Base-by-base conservation (phyloP, 768 basidiomycete genomes). In the Tulasnella sp. region DNA sequence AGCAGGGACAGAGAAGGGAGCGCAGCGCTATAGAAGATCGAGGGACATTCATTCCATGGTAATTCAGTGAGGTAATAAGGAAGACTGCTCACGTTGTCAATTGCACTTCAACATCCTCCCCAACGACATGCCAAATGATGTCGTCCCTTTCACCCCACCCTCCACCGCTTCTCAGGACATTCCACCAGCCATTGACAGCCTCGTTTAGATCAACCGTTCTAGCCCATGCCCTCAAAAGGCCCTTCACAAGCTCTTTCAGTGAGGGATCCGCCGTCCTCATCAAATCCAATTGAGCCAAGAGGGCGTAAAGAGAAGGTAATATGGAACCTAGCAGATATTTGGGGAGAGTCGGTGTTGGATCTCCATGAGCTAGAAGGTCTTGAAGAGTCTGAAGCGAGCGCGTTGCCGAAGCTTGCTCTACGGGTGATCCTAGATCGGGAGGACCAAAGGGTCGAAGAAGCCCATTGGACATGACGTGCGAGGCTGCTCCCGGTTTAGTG, bases 201-300 rank as follows among this genome's bases (percentile, higher is more conserved):
- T 84, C 81, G 4, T 71, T 64, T 4, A 70, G 66, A 34, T 75
- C 75, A 0, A 83, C 76, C 3, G 87, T 77, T 61, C 85, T 80
- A 0, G 81, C 89, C 91, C 90, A 95, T 0, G 85, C 84, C 3
- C 75, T 68, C 21, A 94, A 70, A 13, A 91, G 67, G 8, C 80
- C 82, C 19, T 72, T 75, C 2, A 88, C 71, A 2, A 77, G 75
- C 65, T 83, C 82, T 62, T 76, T 81, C 10, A 86, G 65, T 1
- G 74, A 70, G 0, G 88, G 85, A 68, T 91, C 86, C 3, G 83
- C 76, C 2, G 82, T 76, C 65, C 78, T 84, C 27, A 70, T 68
- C 27, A 42, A 71, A 27, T 81, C 77, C 8, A 91, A 66, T 60
- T 81, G 73, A 60, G 74, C 76, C 3, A 78, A 70, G 1, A 93